phyloP scores from a whole-genome alignment of 345 rosid species.

The Jatropha curcas region DNA sequence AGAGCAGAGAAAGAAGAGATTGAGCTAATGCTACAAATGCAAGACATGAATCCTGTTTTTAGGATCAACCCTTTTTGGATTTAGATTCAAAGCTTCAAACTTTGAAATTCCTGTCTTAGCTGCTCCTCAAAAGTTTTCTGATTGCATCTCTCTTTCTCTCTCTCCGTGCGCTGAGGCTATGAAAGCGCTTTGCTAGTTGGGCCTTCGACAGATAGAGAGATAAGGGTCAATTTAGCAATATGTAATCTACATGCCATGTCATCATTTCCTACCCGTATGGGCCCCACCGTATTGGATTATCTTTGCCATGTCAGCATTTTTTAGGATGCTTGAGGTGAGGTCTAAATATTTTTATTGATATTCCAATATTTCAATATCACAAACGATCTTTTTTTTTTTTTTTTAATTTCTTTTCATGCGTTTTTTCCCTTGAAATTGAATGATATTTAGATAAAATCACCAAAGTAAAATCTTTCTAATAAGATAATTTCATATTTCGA shows the following conservation, averaged over 20 bases:
- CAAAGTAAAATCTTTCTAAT: too few species aligned
- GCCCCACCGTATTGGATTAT: too few species aligned
- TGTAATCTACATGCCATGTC: constrained; percentile 18
- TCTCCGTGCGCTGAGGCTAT: background rate
- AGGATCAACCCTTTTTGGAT: background rate
- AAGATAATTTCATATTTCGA: too few species aligned
- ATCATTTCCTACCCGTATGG: background rate
- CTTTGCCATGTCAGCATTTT: too few species aligned
- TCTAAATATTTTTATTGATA: too few species aligned
- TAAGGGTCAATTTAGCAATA: background rate
- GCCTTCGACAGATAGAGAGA: constrained; percentile 1
- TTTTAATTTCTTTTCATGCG: too few species aligned
- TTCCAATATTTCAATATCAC: too few species aligned
- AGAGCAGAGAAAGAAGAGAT: constrained; percentile 49
- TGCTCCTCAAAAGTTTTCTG: background rate
- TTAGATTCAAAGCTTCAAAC: background rate
- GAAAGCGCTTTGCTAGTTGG: background rate
- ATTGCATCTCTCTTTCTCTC: background rate
- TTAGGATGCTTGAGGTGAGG: too few species aligned
- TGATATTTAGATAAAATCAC: too few species aligned
- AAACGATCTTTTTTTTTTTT: too few species aligned
- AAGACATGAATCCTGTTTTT: constrained; percentile 38
- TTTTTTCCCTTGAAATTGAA: too few species aligned
- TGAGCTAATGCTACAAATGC: constrained; percentile 29
- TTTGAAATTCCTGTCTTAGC: background rate